Evolutionary conservation across 257 asterid genomes (phyloP).

Genomic region (Eucommia ulmoides): DNA sequence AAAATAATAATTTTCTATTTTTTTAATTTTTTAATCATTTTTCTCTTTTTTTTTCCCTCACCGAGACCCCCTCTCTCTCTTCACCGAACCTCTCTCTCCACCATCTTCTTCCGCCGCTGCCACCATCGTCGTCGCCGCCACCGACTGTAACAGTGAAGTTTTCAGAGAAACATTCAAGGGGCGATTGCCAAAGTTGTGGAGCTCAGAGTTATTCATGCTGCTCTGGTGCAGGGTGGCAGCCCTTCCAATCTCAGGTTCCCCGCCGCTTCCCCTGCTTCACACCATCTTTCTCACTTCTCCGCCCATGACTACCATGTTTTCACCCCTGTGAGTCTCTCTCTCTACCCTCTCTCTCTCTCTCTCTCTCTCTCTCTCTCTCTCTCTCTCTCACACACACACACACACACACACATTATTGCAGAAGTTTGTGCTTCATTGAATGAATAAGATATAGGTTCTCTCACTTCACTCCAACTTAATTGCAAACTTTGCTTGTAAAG

Average conservation of each 20-base stretch:
- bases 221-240: slow-evolving; percentile 61
- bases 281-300: slow-evolving; percentile 42
- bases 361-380: no score
- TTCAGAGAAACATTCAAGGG: no score
- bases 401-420: no score
- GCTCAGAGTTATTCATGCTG: slow-evolving; percentile 86
- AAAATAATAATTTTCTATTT: no score
- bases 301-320: slow-evolving; percentile 93
- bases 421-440: not conserved
- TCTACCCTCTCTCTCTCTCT: not conserved
- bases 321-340: slow-evolving; percentile 53
- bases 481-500: slow-evolving; percentile 16
- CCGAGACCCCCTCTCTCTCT: no score
- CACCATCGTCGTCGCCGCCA: no score
- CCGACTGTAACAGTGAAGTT: no score
- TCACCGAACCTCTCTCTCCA: no score
- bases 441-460: not conserved
- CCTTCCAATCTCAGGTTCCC: slow-evolving; percentile 28
- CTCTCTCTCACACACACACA: no score
- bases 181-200: slow-evolving; percentile 83
- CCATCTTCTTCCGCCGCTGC: no score
- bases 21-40: no score
- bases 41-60: no score
- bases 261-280: slow-evolving; percentile 60
- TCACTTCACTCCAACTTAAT: slow-evolving; percentile 4